These are phyloP conservation scores for Purpureocillium lavendulum DNA, from an alignment of 2,329 filamentous ascomycete genomes.

Conservation along the genomic window DNA sequence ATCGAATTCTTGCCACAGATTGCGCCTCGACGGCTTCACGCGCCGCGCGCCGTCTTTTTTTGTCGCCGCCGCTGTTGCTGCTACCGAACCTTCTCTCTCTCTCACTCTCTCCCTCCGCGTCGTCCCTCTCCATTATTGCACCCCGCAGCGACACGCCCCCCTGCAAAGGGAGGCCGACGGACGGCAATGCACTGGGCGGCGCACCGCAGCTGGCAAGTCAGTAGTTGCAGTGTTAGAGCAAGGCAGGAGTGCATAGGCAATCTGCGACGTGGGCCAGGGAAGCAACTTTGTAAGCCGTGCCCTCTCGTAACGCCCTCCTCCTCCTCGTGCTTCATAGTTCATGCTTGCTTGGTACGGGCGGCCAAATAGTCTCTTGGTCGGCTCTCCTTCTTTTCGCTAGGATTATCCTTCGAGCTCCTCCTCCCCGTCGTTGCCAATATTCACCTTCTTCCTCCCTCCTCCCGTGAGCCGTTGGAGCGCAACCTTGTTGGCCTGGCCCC, in stretches of 20 bases:
- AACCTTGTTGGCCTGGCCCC: constrained; percentile 82
- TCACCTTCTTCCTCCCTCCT: constrained; percentile 79
- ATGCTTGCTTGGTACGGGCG: constrained; percentile 6
- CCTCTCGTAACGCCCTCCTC: no score
- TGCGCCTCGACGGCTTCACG: no score
- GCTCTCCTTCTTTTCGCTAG: neutral
- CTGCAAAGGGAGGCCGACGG: constrained; percentile 13
- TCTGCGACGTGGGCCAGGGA: constrained; percentile 5
- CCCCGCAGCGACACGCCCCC: constrained; percentile 1
- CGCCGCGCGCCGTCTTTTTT: neutral
- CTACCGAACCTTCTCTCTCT: neutral
- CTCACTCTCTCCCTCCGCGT: neutral
- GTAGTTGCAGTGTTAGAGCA: no score
- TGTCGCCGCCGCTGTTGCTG: neutral
- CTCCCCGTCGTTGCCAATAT: constrained; percentile 65
- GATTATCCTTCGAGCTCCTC: constrained; percentile 31
- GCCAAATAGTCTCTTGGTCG: constrained; percentile 10
- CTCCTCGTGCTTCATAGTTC: constrained; percentile 1
- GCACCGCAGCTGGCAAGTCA: no score
- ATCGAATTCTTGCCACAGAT: constrained; percentile 21
- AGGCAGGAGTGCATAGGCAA: no score
- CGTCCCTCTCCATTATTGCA: neutral
- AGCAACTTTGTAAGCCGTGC: no score
- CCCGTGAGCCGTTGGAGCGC: constrained; percentile 82
- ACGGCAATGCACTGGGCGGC: neutral